Percentiles rank a stretch among this genome's conserved stretches.
These are phyloP conservation scores for Peniophora sp. DNA, from an alignment of 1,284 basidiomycete genomes.

Conservation along the genomic window DNA sequence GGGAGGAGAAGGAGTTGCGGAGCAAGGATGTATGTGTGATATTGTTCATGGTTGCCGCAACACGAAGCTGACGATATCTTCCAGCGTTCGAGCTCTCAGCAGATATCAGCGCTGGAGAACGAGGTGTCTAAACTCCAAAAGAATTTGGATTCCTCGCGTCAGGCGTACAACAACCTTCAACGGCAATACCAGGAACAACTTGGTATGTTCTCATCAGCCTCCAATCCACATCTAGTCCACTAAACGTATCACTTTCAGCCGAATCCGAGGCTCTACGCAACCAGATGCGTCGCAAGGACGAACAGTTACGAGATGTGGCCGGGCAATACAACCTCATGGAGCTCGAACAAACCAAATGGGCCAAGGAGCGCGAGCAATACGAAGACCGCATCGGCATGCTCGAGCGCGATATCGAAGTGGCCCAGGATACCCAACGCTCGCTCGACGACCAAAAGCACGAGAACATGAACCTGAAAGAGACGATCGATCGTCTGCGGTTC, in stretches of 20 bases:
- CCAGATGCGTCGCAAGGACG: conserved; percentile 64
- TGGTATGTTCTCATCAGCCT: conserved; percentile 34
- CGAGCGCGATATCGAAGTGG: conserved; percentile 58
- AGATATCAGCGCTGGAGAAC: conserved; percentile 65
- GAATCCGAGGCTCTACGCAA: conserved; percentile 75
- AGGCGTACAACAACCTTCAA: conserved; percentile 67
- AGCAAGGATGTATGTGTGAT: conserved; percentile 57
- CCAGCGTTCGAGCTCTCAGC: conserved; percentile 52
- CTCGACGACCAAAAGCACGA: conserved; percentile 89
- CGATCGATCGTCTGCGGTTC: conserved; percentile 84
- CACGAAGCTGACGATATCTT: conserved; percentile 6
- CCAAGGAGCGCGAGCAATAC: conserved; percentile 57
- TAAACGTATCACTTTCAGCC: conserved; percentile 27
- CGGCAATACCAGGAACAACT: conserved; percentile 84
- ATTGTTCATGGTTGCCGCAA: not conserved
- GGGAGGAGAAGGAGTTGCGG: conserved; percentile 84
- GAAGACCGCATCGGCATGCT: conserved; percentile 61
- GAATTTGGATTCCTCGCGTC: conserved; percentile 59
- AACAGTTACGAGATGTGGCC: conserved; percentile 56
- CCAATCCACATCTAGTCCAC: conserved; percentile 1
- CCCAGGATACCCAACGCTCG: conserved; percentile 61
- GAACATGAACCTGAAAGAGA: conserved; percentile 85
- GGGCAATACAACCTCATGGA: conserved; percentile 52
- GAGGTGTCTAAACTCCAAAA: conserved; percentile 73
- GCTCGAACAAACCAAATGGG: conserved; percentile 54